A percentile compares a stretch with the other conserved stretches of the same genome.
phyloP scores from a whole-genome alignment of 768 basidiomycete genomes.

The Amanita thiersii region DNA sequence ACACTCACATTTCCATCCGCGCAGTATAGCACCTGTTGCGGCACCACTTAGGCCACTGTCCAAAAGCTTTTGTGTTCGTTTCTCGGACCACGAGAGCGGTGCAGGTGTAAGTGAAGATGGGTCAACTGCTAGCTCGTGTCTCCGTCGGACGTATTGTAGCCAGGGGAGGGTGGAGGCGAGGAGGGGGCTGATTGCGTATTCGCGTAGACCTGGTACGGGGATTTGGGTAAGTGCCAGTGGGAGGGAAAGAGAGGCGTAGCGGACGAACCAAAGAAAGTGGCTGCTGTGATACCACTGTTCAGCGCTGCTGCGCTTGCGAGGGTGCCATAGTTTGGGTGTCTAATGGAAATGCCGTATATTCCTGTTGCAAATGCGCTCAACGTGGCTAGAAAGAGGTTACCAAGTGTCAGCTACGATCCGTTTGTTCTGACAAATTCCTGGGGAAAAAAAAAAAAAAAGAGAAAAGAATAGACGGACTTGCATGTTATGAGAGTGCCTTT shows the following conservation, averaged over 20 bases:
- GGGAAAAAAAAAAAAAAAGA: constrained; percentile 16
- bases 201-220: constrained; percentile 50
- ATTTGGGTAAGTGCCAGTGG: constrained; percentile 4
- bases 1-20: constrained; percentile 48
- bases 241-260: not conserved
- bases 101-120: constrained; percentile 2
- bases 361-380: constrained; percentile 45
- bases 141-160: constrained; percentile 39
- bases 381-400: constrained; percentile 34
- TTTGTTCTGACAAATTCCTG: too few relatives aligned
- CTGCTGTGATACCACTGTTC: constrained; percentile 65
- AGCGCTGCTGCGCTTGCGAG: constrained; percentile 54
- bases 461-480: constrained; percentile 59
- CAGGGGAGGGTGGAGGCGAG: constrained; percentile 38
- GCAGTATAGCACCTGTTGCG: constrained; percentile 52
- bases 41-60: constrained; percentile 74
- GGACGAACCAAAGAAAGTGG: constrained; percentile 71
- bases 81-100: constrained; percentile 36
- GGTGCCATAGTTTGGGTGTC: constrained; percentile 36
- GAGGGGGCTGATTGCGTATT: constrained; percentile 65
- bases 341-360: constrained; percentile 34
- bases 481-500: constrained; percentile 62
- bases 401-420: constrained; percentile 9
- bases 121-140: constrained; percentile 19
- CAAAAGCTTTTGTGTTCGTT: constrained; percentile 52